phyloP scores from a whole-genome alignment of 1,284 basidiomycete species.

The Mycena sp. region DNA sequence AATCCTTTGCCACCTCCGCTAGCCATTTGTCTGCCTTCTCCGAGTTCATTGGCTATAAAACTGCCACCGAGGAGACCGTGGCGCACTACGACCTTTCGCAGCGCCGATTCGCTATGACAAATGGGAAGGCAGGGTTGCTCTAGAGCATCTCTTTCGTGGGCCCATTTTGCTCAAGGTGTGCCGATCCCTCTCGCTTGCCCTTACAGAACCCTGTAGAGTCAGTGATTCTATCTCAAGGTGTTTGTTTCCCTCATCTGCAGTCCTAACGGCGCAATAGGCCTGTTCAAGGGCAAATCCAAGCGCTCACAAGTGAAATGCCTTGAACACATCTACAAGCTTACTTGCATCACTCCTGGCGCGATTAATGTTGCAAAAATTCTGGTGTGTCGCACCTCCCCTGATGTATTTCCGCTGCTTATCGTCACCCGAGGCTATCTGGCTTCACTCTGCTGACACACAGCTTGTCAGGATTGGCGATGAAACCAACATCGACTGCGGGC shows the following conservation, averaged over 20 bases:
- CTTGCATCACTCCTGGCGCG: neutral
- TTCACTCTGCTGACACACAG: neutral
- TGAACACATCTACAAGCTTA: neutral
- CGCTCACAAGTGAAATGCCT: neutral
- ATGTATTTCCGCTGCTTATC: neutral
- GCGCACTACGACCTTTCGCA: too few species aligned
- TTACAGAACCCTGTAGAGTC: too few species aligned
- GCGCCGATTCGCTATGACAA: too few species aligned
- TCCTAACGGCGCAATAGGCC: neutral
- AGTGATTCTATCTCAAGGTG: neutral
- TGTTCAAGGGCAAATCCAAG: neutral
- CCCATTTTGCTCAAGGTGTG: too few species aligned
- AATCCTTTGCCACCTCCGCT: too few species aligned
- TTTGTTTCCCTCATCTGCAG: neutral
- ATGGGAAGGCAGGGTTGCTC: too few species aligned
- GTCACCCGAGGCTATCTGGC: neutral
- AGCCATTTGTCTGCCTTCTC: too few species aligned
- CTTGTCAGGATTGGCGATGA: neutral
- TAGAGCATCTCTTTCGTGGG: too few species aligned
- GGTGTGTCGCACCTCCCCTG: neutral
- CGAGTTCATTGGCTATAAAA: too few species aligned
- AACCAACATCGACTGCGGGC: neutral
- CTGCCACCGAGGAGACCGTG: too few species aligned
- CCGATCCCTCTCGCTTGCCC: too few species aligned
- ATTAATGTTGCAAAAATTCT: neutral